phyloP scores from a whole-genome alignment of 441 rosid genomes.

The Pelargonium myrrhifolium region DNA sequence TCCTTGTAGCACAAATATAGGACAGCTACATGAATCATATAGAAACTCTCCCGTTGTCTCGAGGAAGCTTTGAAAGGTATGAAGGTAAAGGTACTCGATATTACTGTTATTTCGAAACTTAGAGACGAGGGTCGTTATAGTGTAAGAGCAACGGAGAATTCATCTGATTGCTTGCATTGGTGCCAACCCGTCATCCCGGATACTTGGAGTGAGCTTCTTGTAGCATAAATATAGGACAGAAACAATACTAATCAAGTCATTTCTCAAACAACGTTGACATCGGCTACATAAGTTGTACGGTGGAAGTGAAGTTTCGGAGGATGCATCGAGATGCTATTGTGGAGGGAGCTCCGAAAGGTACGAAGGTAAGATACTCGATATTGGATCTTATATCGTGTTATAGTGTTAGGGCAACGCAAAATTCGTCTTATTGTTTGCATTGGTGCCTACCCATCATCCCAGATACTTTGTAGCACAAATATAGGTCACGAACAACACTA shows the following conservation, averaged over 20 bases:
- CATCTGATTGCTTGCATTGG: conserved; percentile 66
- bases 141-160: conserved; percentile 27
- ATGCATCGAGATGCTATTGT: conserved; percentile 36
- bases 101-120: conserved; percentile 53
- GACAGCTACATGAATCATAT: too few species aligned
- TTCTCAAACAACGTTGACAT: too few species aligned
- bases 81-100: conserved; percentile 50
- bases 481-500: conserved; percentile 9
- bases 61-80: conserved; percentile 50
- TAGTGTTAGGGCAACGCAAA: conserved; percentile 27
- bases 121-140: conserved; percentile 63
- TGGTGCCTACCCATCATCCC: conserved; percentile 72
- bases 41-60: conserved; percentile 40
- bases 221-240: conserved; percentile 33
- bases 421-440: conserved; percentile 56
- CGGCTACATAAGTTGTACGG: conserved; percentile 20
- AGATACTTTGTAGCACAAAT: conserved; percentile 43
- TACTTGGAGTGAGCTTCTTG: conserved; percentile 55
- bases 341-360: conserved; percentile 44
- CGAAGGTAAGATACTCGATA: conserved; percentile 50
- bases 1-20: conserved; percentile 43
- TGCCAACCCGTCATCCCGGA: conserved; percentile 65
- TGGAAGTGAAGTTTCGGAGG: conserved; percentile 40
- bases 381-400: conserved; percentile 49
- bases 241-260: too few species aligned